Conservation (phyloP, 768 basidiomycete species). For the Macrolepiota dolichaula region DNA sequence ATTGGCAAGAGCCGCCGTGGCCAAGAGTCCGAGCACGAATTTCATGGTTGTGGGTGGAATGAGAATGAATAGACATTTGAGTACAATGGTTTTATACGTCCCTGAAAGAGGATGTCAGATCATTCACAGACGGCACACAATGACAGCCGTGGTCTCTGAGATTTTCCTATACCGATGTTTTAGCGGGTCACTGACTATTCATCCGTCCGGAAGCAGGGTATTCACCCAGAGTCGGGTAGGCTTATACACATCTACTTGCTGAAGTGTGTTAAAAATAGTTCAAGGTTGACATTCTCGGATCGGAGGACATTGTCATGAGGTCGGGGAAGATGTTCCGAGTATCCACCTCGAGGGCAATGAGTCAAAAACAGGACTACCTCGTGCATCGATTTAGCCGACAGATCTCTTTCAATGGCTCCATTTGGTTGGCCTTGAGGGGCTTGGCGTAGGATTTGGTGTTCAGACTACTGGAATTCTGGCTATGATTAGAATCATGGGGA, state of each 20-base stretch:
- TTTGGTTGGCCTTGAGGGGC: neutral
- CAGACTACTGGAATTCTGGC: too few relatives aligned
- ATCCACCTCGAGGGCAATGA: neutral
- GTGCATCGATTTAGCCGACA: neutral
- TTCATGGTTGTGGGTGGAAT: slow-evolving; percentile 28
- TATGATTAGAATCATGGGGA: too few relatives aligned
- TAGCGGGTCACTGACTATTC: neutral
- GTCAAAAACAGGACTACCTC: too few relatives aligned
- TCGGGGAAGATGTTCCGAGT: neutral
- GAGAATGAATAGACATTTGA: neutral
- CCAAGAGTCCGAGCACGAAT: slow-evolving; percentile 28
- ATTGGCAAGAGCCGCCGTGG: slow-evolving; percentile 33
- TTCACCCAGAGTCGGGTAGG: neutral
- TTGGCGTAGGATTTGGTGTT: too few relatives aligned
- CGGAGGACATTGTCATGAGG: neutral
- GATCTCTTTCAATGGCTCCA: neutral
- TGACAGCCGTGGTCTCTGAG: neutral
- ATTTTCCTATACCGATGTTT: neutral
- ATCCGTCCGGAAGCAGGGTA: neutral
- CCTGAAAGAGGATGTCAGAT: neutral
- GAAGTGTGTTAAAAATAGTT: neutral
- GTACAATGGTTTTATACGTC: neutral
- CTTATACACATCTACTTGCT: neutral
- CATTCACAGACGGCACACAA: neutral
- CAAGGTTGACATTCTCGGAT: neutral